phyloP scores from a whole-genome alignment of 139 green algal species.

The Chlorella sp. region DNA sequence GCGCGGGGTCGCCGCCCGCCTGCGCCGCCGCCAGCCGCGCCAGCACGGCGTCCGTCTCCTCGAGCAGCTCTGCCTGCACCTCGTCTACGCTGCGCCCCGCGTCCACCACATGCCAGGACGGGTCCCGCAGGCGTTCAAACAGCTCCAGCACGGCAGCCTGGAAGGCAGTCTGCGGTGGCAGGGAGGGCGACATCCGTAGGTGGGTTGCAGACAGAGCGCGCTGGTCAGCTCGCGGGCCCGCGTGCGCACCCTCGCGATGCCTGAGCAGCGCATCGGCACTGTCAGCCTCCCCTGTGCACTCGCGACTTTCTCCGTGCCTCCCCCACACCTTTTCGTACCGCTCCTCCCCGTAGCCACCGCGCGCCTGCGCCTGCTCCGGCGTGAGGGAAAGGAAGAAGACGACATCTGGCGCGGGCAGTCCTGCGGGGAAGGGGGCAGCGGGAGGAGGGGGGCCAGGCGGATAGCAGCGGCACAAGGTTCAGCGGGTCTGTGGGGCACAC shows the following conservation, averaged over 20 bases:
- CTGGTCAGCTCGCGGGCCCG: neutral
- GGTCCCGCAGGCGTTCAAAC: conserved; percentile 15
- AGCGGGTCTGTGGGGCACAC: no score
- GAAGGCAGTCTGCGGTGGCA: neutral
- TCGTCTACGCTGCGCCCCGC: conserved; percentile 26
- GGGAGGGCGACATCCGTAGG: neutral
- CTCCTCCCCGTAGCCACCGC: conserved; percentile 89
- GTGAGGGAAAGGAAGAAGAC: conserved; percentile 82
- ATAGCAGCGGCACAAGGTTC: no score
- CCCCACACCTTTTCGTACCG: conserved; percentile 78
- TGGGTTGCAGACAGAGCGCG: neutral
- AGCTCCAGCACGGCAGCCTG: conserved; percentile 23
- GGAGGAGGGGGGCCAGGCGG: no score
- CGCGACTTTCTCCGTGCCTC: neutral
- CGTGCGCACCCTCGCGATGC: no score
- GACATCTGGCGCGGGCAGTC: conserved; percentile 84
- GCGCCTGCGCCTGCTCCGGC: conserved; percentile 50
- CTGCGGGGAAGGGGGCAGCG: no score
- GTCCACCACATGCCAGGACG: conserved; percentile 29
- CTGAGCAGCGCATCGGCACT: neutral
- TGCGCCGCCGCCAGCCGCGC: no score
- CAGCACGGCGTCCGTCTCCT: conserved; percentile 18
- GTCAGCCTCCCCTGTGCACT: neutral
- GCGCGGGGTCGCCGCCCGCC: no score
- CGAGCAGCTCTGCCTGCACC: conserved; percentile 32